Percentiles rank a stretch among this genome's conserved stretches.
phyloP scores from a whole-genome alignment of 1,284 basidiomycete species.

The Heterobasidion occidentale region DNA sequence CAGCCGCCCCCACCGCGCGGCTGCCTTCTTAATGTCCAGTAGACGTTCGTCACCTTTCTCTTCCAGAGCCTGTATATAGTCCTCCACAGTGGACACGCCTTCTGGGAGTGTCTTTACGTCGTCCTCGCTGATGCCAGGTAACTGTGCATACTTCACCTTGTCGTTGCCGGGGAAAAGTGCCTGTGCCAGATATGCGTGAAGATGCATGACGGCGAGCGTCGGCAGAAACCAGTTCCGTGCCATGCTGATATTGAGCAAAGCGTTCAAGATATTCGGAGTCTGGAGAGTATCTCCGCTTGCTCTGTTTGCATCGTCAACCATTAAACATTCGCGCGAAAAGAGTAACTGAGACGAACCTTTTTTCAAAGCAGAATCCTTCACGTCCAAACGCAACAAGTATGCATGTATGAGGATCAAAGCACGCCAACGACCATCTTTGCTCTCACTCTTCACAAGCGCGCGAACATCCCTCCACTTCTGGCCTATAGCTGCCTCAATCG shows the following conservation, averaged over 20 bases:
- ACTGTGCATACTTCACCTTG: conserved; percentile 52
- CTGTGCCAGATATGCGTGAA: conserved; percentile 83
- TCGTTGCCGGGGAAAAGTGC: conserved; percentile 53
- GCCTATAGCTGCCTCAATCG: conserved; percentile 41
- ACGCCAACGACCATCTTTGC: conserved; percentile 28
- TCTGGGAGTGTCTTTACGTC: conserved; percentile 35
- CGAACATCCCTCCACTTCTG: conserved; percentile 45
- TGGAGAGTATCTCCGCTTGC: conserved; percentile 65
- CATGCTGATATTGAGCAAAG: conserved; percentile 77
- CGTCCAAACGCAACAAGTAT: conserved; percentile 73
- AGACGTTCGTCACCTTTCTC: conserved; percentile 45
- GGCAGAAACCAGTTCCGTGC: conserved; percentile 91
- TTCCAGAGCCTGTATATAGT: conserved; percentile 42
- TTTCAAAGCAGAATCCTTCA: conserved; percentile 48
- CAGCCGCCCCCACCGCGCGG: conserved; percentile 70
- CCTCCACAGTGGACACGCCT: conserved; percentile 34
- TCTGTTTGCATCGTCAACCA: conserved; percentile 30
- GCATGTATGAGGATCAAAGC: conserved; percentile 80
- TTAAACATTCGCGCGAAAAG: too few relatives aligned
- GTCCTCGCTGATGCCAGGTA: conserved; percentile 62
- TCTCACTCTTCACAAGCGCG: conserved; percentile 28
- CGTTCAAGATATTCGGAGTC: conserved; percentile 70
- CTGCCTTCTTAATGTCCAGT: conserved; percentile 59
- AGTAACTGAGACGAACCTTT: conserved; percentile 39
- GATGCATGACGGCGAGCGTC: conserved; percentile 71